phyloP scores from a whole-genome alignment of 169 alveolate species.

The Plasmodium gonderi region DNA sequence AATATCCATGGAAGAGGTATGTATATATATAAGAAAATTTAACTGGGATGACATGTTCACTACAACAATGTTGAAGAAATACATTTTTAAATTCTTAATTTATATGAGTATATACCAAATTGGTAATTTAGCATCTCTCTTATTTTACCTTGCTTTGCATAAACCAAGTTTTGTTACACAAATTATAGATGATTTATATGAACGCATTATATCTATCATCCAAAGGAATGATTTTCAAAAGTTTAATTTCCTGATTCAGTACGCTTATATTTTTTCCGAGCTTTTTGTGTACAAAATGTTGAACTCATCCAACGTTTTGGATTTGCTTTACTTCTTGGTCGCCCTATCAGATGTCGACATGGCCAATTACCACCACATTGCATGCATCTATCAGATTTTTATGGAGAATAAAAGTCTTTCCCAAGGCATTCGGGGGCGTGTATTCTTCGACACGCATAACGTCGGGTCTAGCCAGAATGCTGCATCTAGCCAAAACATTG shows the following conservation, averaged over 20 bases:
- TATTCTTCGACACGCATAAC: too few relatives aligned
- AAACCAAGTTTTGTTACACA: slow-evolving; percentile 64
- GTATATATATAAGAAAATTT: slow-evolving; percentile 41
- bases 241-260: slow-evolving; percentile 26
- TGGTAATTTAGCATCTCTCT: slow-evolving; percentile 37
- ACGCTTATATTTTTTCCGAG: slow-evolving; percentile 37
- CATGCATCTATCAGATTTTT: slow-evolving; percentile 8
- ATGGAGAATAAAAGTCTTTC: not conserved
- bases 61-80: slow-evolving; percentile 8
- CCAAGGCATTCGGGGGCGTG: too few relatives aligned
- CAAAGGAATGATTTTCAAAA: slow-evolving; percentile 30
- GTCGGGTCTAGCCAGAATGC: too few relatives aligned
- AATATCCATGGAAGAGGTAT: not conserved
- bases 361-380: slow-evolving; percentile 14
- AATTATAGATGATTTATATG: slow-evolving; percentile 57
- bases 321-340: slow-evolving; percentile 36
- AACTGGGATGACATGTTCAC: slow-evolving; percentile 47
- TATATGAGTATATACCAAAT: slow-evolving; percentile 63
- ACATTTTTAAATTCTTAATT: slow-evolving; percentile 32
- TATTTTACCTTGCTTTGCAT: slow-evolving; percentile 30
- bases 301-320: slow-evolving; percentile 44
- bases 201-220: slow-evolving; percentile 16
- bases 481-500: too few relatives aligned
- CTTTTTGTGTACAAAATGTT: slow-evolving; percentile 21
- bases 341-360: slow-evolving; percentile 29